Percentiles rank a stretch among this genome's conserved stretches.
Conservation (phyloP, 371 early-diverging fungal genomes). For the Mucor irregularis region DNA sequence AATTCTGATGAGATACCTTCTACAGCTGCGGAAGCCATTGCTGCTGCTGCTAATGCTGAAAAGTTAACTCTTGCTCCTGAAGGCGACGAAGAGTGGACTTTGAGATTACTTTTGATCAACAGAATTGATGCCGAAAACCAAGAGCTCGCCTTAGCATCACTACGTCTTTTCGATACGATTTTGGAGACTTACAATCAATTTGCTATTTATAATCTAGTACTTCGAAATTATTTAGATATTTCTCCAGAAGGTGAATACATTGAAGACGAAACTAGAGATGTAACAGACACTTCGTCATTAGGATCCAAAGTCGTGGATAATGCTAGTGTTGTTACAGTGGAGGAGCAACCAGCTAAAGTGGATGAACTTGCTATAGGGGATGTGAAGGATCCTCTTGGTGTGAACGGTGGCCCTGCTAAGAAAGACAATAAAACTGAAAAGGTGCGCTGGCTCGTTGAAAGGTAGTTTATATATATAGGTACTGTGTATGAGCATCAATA, state of each 20-base stretch:
- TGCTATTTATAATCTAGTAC: slow-evolving; percentile 59
- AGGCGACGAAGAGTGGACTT: slow-evolving; percentile 32
- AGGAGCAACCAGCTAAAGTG: slow-evolving; percentile 15
- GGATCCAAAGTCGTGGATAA: slow-evolving; percentile 45
- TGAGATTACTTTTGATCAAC: slow-evolving; percentile 39
- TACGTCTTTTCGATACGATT: slow-evolving; percentile 64
- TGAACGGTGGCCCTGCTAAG: neutral
- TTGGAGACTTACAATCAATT: slow-evolving; percentile 68
- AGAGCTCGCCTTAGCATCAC: slow-evolving; percentile 53
- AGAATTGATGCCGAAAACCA: slow-evolving; percentile 48
- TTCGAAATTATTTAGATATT: slow-evolving; percentile 60
- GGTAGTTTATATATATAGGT: slow-evolving; percentile 21
- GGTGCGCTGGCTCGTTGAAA: slow-evolving; percentile 54
- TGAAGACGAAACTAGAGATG: slow-evolving; percentile 29
- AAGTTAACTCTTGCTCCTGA: neutral
- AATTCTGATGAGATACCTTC: neutral
- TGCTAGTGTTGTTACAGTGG: slow-evolving; percentile 11
- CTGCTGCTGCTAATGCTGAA: no score
- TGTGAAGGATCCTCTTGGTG: neutral
- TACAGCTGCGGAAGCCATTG: neutral
- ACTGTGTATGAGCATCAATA: neutral
- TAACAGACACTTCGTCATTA: slow-evolving; percentile 40
- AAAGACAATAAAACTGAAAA: slow-evolving; percentile 44
- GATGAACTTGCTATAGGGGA: slow-evolving; percentile 22
- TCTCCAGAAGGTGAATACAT: slow-evolving; percentile 46